Evolutionary conservation across 1,284 basidiomycete genomes (phyloP), one percentile per base, ranked within the genome.

Genomic region (Tilletia setariae): DNA sequence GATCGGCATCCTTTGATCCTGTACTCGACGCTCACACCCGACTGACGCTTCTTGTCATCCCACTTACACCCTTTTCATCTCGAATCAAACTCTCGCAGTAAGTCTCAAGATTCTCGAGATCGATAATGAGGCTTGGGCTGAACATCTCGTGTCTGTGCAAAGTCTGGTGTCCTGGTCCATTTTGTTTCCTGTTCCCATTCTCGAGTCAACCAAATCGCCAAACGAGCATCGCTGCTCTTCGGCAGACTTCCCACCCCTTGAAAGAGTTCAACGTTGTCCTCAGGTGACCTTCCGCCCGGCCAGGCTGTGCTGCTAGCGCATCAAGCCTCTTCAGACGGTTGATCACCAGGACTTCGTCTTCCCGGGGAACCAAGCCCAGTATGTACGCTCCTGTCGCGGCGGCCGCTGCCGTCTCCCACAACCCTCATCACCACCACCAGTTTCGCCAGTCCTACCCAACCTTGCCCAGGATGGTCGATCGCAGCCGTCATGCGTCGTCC

Each of bases 401-500:
- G 28, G 64, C 49, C 28, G 49, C 64, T 21, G 49, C 64, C 35
- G 35, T 59, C 32, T 43, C 49, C 49, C 23, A 47, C 19, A 44
- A 30, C 25, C 23, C 23, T 25, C 49, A 59, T 21, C 35, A 40
- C 49, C 23, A 47, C 19, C 23, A 30, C 15, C 23, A 46, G 23
- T 32, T 40, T 21, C 21, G 56, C 19, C 56, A 59, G 64, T 35
- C 64, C 2, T 44, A 51, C 40, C 64, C 64, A 13, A 44, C 64
- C 23, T 44, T 59, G 21, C 25, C 49, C 23, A 43, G 49, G 6
- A 11, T 44, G 19, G n/a, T 15, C 30, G 19, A 16, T 42, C 23
- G 64, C 21, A 19, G 56, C 32, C n/a, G 43, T 59, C 43, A 44
- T 44, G 44, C 49, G 43, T 21, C 49, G 30, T 40, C 42, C 21